phyloP scores from a whole-genome alignment of 2,329 filamentous ascomycete species.

The Aspergillus terreus region DNA sequence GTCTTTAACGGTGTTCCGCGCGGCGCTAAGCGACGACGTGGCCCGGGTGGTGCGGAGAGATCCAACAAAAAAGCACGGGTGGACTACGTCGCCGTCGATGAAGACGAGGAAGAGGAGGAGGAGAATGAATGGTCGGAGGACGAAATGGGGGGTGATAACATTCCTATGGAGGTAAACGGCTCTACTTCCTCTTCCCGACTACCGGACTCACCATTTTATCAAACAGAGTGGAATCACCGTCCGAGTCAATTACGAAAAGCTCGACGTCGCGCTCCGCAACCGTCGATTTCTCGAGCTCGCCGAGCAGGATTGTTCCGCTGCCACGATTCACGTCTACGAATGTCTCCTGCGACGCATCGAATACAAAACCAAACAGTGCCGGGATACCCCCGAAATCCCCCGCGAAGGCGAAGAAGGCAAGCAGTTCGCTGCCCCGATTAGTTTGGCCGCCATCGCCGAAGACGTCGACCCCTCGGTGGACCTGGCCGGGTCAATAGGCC shows the following conservation, averaged over 20 bases:
- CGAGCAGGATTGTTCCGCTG: constrained; percentile 65
- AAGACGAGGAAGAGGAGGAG: constrained; percentile 24
- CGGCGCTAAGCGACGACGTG: constrained; percentile 31
- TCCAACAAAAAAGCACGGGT: constrained; percentile 18
- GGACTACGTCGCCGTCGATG: constrained; percentile 27
- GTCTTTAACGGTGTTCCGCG: constrained; percentile 30
- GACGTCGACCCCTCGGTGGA: constrained; percentile 38
- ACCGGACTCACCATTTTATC: constrained; percentile 11
- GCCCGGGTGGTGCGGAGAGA: constrained; percentile 14
- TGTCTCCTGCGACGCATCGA: constrained; percentile 69
- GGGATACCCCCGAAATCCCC: constrained; percentile 37
- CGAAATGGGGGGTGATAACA: constrained; percentile 30
- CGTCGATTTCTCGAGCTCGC: constrained; percentile 71
- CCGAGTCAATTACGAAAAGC: constrained; percentile 80
- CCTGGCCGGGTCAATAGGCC: constrained; percentile 34
- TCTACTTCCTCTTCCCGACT: background rate
- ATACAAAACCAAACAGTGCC: constrained; percentile 64
- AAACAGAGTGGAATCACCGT: constrained; percentile 67
- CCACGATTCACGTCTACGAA: constrained; percentile 74
- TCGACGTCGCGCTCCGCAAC: constrained; percentile 76
- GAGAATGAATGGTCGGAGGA: constrained; percentile 38
- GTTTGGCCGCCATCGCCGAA: constrained; percentile 30
- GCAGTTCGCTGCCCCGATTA: constrained; percentile 34
- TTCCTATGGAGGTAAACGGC: constrained; percentile 36
- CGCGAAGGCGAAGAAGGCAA: constrained; percentile 41